phyloP scores from a whole-genome alignment of 1,284 basidiomycete species.

The Trichosporon coremiiforme region DNA sequence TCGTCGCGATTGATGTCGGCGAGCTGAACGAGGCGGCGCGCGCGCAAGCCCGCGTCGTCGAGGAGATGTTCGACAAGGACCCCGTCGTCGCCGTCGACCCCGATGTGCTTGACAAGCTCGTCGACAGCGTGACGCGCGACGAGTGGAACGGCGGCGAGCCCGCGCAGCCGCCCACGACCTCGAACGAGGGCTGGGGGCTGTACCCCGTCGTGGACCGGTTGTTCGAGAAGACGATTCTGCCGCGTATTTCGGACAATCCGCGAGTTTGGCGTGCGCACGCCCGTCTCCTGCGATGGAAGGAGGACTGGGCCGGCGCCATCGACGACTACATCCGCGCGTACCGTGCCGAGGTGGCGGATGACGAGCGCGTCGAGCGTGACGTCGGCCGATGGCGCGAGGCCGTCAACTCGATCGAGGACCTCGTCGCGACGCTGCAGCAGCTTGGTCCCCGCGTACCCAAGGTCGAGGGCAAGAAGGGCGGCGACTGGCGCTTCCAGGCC shows the following conservation, averaged over 20 bases:
- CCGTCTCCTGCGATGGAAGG: constrained; percentile 72
- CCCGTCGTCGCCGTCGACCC: constrained; percentile 71
- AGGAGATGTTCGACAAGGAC: constrained; percentile 66
- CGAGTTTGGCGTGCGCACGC: constrained; percentile 79
- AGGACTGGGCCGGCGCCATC: constrained; percentile 72
- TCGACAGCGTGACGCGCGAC: constrained; percentile 76
- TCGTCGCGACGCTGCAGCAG: constrained; percentile 78
- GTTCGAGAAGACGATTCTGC: constrained; percentile 75
- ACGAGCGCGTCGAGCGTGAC: constrained; percentile 67
- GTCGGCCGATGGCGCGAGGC: constrained; percentile 69
- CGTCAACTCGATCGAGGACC: constrained; percentile 74
- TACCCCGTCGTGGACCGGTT: constrained; percentile 66
- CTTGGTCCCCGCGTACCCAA: constrained; percentile 68
- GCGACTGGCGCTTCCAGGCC: constrained; percentile 79
- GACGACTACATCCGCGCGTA: constrained; percentile 83
- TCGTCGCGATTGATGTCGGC: constrained; percentile 89
- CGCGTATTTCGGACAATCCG: constrained; percentile 69
- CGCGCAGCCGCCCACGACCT: constrained; percentile 50
- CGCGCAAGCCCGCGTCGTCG: constrained; percentile 78
- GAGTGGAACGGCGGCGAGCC: constrained; percentile 50
- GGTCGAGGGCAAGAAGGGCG: constrained; percentile 58
- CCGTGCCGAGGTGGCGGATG: constrained; percentile 68
- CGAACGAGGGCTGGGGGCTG: constrained; percentile 70
- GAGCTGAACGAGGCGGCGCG: constrained; percentile 85
- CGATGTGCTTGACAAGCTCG: constrained; percentile 82